phyloP scores from a whole-genome alignment of 805 yeast genomes.

The Naumovozyma dairenensis region DNA sequence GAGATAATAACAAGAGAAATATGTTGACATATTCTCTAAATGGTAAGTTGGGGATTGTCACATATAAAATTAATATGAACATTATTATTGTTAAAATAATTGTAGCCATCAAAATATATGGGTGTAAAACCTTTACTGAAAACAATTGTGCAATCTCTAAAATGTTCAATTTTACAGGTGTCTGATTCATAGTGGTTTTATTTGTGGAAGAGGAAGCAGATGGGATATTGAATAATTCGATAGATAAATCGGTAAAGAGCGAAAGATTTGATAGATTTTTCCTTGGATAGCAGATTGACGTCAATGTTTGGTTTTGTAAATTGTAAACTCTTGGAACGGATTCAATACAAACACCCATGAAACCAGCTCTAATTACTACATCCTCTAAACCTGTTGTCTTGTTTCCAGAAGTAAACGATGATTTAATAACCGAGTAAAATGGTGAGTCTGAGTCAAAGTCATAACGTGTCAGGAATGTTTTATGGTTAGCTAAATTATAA shows the following conservation, averaged over 20 bases:
- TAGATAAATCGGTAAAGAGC: slow-evolving; percentile 20
- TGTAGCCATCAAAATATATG: slow-evolving; percentile 42
- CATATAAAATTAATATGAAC: slow-evolving; percentile 36
- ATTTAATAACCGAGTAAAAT: slow-evolving; percentile 32
- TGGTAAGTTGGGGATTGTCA: slow-evolving; percentile 43
- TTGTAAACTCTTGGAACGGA: slow-evolving; percentile 21
- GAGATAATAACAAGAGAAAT: slow-evolving; percentile 27
- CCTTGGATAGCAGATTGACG: slow-evolving; percentile 22
- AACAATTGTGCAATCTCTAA: slow-evolving; percentile 38
- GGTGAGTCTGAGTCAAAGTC: slow-evolving; percentile 39
- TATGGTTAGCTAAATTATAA: slow-evolving; percentile 36
- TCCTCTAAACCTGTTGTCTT: slow-evolving; percentile 28
- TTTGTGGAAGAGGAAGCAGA: slow-evolving; percentile 24
- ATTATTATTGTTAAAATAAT: slow-evolving; percentile 36
- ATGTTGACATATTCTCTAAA: slow-evolving; percentile 21
- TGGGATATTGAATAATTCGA: slow-evolving; percentile 18
- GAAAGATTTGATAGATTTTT: slow-evolving; percentile 15
- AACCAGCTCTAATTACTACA: slow-evolving; percentile 43
- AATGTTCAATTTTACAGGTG: slow-evolving; percentile 31
- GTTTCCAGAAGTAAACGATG: slow-evolving; percentile 29
- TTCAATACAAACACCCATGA: slow-evolving; percentile 46
- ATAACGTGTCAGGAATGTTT: slow-evolving; percentile 41
- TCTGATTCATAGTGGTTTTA: slow-evolving; percentile 7
- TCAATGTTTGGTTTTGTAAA: slow-evolving; percentile 4
- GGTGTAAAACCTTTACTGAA: slow-evolving; percentile 40